Percentiles rank a stretch among this genome's conserved stretches.
These are phyloP conservation scores for Cladosporium austrohemisphaericum DNA, from an alignment of 2,329 filamentous ascomycete genomes.

Conservation along the genomic window DNA sequence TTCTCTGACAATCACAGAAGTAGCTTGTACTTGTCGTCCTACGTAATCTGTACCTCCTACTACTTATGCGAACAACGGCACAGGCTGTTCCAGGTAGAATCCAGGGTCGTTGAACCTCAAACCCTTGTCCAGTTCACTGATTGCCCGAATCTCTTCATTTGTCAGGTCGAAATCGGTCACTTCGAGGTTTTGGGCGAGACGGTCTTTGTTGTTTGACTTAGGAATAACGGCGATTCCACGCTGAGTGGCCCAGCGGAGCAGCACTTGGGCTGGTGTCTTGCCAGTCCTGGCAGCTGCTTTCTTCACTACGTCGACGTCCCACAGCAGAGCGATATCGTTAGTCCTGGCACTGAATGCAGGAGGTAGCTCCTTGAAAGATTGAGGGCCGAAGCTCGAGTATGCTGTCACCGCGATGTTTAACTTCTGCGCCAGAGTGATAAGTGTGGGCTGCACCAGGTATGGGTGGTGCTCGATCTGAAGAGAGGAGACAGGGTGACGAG, in stretches of 20 bases:
- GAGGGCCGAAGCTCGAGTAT: slow-evolving; percentile 79
- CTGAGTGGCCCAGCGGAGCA: slow-evolving; percentile 85
- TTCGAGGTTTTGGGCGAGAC: slow-evolving; percentile 64
- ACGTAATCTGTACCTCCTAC: no score
- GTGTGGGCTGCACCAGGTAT: slow-evolving; percentile 71
- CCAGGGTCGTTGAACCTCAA: slow-evolving; percentile 73
- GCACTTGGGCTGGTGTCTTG: slow-evolving; percentile 74
- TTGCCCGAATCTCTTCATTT: slow-evolving; percentile 62
- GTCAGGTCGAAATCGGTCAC: slow-evolving; percentile 62
- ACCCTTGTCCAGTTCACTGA: slow-evolving; percentile 60
- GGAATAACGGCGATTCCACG: slow-evolving; percentile 76
- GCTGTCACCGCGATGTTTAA: slow-evolving; percentile 73
- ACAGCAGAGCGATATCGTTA: slow-evolving; percentile 61
- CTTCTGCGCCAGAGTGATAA: slow-evolving; percentile 65
- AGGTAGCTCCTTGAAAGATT: slow-evolving; percentile 73
- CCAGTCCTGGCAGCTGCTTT: slow-evolving; percentile 64
- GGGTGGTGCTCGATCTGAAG: slow-evolving; percentile 90
- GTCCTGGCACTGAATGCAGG: slow-evolving; percentile 56
- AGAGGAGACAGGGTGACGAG: slow-evolving; percentile 67
- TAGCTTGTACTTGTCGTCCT: no score
- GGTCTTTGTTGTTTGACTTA: slow-evolving; percentile 61
- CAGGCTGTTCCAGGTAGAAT: slow-evolving; percentile 2
- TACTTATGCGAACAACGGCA: slow-evolving; percentile 12
- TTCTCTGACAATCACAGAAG: no score
- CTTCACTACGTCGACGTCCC: slow-evolving; percentile 65